A percentile compares a stretch with the other conserved stretches of the same genome.
phyloP scores from a whole-genome alignment of 164 flowering plant genomes.

The Sextonia rubra region DNA sequence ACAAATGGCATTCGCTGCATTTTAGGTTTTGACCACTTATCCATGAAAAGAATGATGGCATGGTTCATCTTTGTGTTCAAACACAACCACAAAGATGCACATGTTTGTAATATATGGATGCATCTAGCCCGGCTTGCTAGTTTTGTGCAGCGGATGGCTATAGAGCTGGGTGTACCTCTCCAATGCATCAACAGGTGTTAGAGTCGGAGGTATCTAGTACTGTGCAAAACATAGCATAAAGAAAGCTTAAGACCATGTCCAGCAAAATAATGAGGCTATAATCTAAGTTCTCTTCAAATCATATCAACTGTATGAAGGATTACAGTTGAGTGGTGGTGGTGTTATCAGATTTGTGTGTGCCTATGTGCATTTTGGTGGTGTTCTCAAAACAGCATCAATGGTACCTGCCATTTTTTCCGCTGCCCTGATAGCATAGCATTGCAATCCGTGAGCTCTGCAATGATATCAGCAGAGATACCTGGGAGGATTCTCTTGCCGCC shows the following conservation, averaged over 20 bases:
- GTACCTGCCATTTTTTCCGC: slow-evolving; percentile 92
- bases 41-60: no score
- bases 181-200: slow-evolving; percentile 72
- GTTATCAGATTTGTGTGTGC: not conserved
- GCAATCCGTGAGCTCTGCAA: slow-evolving; percentile 80
- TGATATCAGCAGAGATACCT: slow-evolving; percentile 63
- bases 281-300: not conserved
- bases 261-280: not conserved
- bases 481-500: slow-evolving; percentile 60
- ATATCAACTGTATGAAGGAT: not conserved
- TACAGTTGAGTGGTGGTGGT: not conserved
- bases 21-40: no score
- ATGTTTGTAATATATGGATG: no score
- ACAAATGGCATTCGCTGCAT: no score
- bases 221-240: not conserved
- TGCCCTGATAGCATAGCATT: slow-evolving; percentile 80
- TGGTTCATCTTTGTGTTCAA: no score
- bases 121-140: slow-evolving; percentile 70
- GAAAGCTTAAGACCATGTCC: not conserved
- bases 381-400: not conserved
- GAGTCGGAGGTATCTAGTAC: slow-evolving; percentile 62
- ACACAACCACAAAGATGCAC: no score
- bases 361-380: not conserved
- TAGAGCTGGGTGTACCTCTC: slow-evolving; percentile 88
- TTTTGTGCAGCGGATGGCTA: slow-evolving; percentile 94